Conservation (phyloP, 768 basidiomycete genomes). For the Pilatotrama ljubarskyi region DNA sequence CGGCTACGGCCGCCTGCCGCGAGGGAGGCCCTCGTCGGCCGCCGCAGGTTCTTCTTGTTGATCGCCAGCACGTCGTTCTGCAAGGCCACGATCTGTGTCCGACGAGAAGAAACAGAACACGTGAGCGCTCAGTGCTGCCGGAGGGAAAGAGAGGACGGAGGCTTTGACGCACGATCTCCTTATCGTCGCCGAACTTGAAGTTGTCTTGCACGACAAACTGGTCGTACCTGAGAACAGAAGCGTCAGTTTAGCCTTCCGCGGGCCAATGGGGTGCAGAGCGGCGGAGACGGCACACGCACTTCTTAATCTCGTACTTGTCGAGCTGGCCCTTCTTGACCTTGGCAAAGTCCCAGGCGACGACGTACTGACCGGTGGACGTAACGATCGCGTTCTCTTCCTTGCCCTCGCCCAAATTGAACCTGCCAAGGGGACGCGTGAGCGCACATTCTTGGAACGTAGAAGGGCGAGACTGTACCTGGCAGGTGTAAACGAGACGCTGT, state of each 20-base stretch:
- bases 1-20: conserved; percentile 49
- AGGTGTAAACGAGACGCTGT: conserved; percentile 84
- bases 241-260: conserved; percentile 3
- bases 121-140: conserved; percentile 7
- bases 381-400: conserved; percentile 94
- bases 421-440: conserved; percentile 32
- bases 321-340: conserved; percentile 91
- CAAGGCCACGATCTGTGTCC: conserved; percentile 89
- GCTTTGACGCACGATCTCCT: conserved; percentile 75
- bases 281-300: conserved; percentile 36
- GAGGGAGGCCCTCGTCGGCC: conserved; percentile 76
- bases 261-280: background rate
- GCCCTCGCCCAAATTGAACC: conserved; percentile 90
- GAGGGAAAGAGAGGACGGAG: background rate
- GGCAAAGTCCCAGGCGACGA: conserved; percentile 96
- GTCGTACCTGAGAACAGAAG: conserved; percentile 56
- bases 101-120: background rate
- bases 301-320: conserved; percentile 95
- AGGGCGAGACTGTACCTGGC: conserved; percentile 64
- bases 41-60: conserved; percentile 90
- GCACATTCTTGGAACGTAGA: background rate
- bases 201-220: conserved; percentile 95
- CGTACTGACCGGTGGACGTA: conserved; percentile 88
- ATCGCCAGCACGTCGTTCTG: conserved; percentile 91
- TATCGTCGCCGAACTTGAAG: conserved; percentile 97